phyloP scores from a whole-genome alignment of 306 rosid genomes.

The Elaeagnus macrophylla region DNA sequence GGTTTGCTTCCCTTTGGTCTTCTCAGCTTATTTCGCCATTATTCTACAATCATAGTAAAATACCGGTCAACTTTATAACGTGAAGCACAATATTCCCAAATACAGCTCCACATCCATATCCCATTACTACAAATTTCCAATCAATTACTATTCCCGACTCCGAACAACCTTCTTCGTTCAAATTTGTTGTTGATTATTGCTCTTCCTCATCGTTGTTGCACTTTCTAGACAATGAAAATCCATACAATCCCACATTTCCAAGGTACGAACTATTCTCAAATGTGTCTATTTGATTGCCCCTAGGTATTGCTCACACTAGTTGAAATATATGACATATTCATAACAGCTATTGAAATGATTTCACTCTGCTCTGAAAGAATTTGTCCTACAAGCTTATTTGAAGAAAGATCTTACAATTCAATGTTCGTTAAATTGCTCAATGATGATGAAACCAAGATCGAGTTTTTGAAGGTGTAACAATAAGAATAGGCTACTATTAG shows the following conservation, averaged over 20 bases:
- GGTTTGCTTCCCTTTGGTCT: too few species aligned
- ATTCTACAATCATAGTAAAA: too few species aligned
- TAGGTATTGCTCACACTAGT: background rate
- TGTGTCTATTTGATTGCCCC: background rate
- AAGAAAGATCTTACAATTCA: background rate
- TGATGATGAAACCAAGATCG: too few species aligned
- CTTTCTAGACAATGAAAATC: background rate
- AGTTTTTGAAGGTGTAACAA: slow-evolving; percentile 10
- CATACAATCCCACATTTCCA: background rate
- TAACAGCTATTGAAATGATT: background rate
- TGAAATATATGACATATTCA: background rate
- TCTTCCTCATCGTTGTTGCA: background rate
- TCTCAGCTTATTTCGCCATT: too few species aligned
- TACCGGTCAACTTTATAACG: too few species aligned
- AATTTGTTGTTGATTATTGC: background rate
- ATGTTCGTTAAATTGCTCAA: background rate
- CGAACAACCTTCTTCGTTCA: background rate
- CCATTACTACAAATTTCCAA: slow-evolving; percentile 5
- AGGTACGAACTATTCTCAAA: background rate
- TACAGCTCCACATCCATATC: background rate
- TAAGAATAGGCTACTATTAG: slow-evolving; percentile 17
- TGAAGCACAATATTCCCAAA: background rate
- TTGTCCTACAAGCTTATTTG: background rate
- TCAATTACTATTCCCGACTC: background rate
- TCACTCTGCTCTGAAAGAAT: background rate